Percentiles rank a stretch among this genome's conserved stretches.
These are phyloP conservation scores for Sporothrix pseudoabietina DNA, from an alignment of 2,329 filamentous ascomycete genomes.

Conservation along the genomic window DNA sequence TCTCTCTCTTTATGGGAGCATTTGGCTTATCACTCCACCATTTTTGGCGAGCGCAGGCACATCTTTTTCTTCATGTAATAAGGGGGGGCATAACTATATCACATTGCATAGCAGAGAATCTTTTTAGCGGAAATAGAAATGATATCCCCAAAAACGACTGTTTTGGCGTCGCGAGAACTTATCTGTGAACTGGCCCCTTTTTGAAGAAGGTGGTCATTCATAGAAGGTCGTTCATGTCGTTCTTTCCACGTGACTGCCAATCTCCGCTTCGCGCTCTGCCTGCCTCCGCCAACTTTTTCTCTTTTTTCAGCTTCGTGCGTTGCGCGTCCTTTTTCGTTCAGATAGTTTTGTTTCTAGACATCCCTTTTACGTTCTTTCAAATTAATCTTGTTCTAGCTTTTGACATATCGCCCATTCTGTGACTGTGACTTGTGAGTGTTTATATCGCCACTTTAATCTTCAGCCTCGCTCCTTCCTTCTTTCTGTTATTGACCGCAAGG, in stretches of 20 bases:
- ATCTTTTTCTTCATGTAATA: conserved; percentile 13
- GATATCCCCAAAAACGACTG: neutral
- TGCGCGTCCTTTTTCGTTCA: conserved; percentile 8
- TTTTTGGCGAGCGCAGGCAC: neutral
- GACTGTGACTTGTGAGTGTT: neutral
- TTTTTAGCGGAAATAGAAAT: conserved; percentile 17
- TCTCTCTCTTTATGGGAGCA: neutral
- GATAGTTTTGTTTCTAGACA: neutral
- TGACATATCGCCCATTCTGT: neutral
- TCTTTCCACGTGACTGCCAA: conserved; percentile 13
- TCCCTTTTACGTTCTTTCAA: neutral
- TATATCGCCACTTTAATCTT: conserved; percentile 1
- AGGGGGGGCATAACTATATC: conserved; percentile 10
- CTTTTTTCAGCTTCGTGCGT: neutral
- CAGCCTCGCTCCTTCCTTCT: conserved; percentile 1
- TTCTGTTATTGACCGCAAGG: neutral
- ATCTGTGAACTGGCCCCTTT: neutral
- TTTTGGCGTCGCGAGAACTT: neutral
- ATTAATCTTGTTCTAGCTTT: neutral
- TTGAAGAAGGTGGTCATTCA: neutral
- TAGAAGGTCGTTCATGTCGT: neutral
- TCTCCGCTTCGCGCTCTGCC: neutral
- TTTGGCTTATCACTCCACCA: neutral
- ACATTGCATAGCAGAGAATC: conserved; percentile 16
- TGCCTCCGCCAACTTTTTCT: conserved; percentile 1